Base-by-base conservation (phyloP, 768 basidiomycete species). In the Xerocomus spinulosus region DNA sequence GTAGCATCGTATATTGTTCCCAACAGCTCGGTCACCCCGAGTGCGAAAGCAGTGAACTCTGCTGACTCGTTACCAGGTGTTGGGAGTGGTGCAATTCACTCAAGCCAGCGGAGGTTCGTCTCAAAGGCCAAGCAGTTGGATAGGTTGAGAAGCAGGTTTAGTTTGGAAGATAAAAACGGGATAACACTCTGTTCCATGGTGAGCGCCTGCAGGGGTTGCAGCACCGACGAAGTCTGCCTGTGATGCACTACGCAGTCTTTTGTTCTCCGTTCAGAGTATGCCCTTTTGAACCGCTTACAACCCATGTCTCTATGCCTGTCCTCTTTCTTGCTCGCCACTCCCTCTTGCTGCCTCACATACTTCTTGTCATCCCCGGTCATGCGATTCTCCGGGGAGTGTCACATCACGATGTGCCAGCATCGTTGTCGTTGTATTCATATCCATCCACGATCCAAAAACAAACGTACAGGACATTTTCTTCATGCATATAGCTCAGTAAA, bases 91-190 rank as follows among this genome's bases (percentile, higher is more conserved):
- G 39, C 51, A 34, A 55, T 36, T 40, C 34, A 34, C 54, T 38
- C 50, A 39, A 51, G 46, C 38, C 53, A 58, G 57, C 68, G 51
- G 66, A 68, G 48, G 49, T 86, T 73, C 59, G 81, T 86, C 39
- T 74, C 81, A 23, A 83, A 77, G 61, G 76, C 82, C 57, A 76
- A 71, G 53, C 88, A 91, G 63, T 63, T 90, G 56, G 77, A 78
- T 61, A 81, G 77, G 66, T 67, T 90, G 56, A 74, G 72, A 61
- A 58, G 64, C 26, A 78, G 82, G 53, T 67, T 90, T 61, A 71
- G 76, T 56, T 60, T 67, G 28, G 71, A 74, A 49, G 51, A 41
- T 49, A 48, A 51, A 18, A 43, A 42, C 12, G 62, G 54, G 37
- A 54, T 36, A 14, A 39, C 29, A 12, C 49, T 52, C 3, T 65